Base-by-base conservation (phyloP, 768 basidiomycete genomes). In the Plicaturopsis crispa region DNA sequence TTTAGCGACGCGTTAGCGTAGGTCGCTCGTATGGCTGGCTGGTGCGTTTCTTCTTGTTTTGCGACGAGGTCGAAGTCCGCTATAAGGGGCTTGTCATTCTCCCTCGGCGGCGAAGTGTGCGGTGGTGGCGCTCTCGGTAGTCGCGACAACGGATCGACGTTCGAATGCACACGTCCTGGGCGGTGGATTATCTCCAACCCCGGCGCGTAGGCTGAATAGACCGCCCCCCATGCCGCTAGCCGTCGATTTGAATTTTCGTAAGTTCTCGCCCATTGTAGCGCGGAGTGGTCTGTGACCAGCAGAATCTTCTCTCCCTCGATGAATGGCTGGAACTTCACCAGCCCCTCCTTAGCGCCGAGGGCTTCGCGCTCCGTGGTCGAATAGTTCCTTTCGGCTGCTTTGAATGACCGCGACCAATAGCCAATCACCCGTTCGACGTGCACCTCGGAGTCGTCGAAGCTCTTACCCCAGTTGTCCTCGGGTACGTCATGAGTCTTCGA, bases 301-400 rank as follows among this genome's bases (percentile, higher is more conserved):
- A 54, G 17, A 7, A 63, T 48, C 2, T 44, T 32, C 44, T 59
- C 57, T 4, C 63, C 65, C 49, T 68, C 59, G 2, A 66, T 50
- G 42, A 52, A 57, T 0, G 59, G 53, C 38, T 61, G 60, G 26
- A 62, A 65, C 38, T 61, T 60, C 11, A 65, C 51, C 0, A 67
- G 39, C 6, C 49, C 59, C 47, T 67, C 63, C 31, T 66, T 65
- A 3, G 56, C 34, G 0, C 56, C 63, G 23, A 68, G 36, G 0
- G 65, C 66, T 47, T 68, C 63, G 19, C 57, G 13, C 48, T 68
- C 63, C 0, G 66, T 67, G 1, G 57, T 49, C 0, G 62, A 62
- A 30, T 67, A 67, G 31, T 60, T 60, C 5, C 48, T 20, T 38
- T 66, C 61, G 0, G 65, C 55, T 1, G 54, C 45, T 45, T 63